Evolutionary conservation across 2,329 filamentous ascomycete species (phyloP).

Genomic region (Pseudocercospora macadamiae): DNA sequence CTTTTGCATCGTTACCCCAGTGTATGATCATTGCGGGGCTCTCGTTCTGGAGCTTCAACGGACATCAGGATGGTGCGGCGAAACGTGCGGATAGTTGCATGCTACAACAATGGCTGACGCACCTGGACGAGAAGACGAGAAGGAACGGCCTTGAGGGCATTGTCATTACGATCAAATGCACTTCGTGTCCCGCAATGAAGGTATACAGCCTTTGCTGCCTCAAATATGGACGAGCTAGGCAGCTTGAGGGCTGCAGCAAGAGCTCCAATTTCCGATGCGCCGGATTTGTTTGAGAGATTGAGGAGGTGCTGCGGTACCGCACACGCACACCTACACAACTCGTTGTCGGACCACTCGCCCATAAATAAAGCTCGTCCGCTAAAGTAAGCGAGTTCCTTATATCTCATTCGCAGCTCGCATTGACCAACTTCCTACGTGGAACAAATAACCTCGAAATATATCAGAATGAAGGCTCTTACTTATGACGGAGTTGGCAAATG

Average conservation of each 20-base stretch:
- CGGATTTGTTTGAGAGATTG: background rate
- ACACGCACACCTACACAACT: too few species aligned
- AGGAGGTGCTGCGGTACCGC: conserved; percentile 1
- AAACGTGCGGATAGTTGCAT: too few species aligned
- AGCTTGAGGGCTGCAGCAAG: background rate
- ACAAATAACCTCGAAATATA: too few species aligned
- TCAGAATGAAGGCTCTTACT: conserved; percentile 31
- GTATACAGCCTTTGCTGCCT: too few species aligned
- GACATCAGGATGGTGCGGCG: too few species aligned
- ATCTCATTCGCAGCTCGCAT: background rate
- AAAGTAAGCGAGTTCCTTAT: background rate
- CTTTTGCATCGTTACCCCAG: conserved; percentile 14
- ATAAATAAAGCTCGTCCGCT: background rate
- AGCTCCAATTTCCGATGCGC: conserved; percentile 3
- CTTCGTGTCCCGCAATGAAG: too few species aligned
- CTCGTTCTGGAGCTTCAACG: background rate
- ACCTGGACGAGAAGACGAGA: too few species aligned
- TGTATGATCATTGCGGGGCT: conserved; percentile 1
- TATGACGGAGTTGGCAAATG: conserved; percentile 32
- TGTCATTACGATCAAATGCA: too few species aligned
- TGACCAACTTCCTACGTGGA: background rate
- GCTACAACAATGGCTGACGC: too few species aligned
- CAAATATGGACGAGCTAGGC: too few species aligned
- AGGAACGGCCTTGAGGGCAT: too few species aligned
- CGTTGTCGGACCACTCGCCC: too few species aligned